Conservation (phyloP, 768 basidiomycete genomes). For the Gymnopilus junonius region DNA sequence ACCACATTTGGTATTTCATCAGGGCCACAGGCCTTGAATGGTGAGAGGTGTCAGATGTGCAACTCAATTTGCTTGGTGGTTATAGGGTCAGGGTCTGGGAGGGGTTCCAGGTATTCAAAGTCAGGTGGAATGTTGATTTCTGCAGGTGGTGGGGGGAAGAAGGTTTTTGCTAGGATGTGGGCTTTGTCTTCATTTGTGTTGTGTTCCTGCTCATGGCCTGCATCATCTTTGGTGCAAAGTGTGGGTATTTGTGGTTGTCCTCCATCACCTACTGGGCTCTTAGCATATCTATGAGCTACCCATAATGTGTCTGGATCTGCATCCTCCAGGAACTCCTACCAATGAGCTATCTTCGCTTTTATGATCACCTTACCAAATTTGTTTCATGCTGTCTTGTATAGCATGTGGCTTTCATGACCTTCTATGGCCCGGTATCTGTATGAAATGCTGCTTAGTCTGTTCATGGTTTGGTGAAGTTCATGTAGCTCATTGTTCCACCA, state of each 20-base stretch:
- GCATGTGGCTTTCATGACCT: conserved; percentile 28
- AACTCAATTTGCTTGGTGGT: conserved; percentile 28
- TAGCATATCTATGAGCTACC: conserved; percentile 24
- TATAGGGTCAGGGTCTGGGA: conserved; percentile 19
- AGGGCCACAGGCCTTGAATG: conserved; percentile 38
- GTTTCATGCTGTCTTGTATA: conserved; percentile 6
- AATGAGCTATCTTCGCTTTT: conserved; percentile 27
- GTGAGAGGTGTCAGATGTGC: conserved; percentile 30
- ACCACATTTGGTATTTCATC: conserved; percentile 34
- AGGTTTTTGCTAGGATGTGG: background rate
- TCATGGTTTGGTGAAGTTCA: conserved; percentile 10
- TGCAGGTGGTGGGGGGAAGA: conserved; percentile 20
- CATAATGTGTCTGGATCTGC: conserved; percentile 9
- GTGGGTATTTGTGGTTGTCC: conserved; percentile 25
- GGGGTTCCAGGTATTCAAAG: conserved; percentile 29
- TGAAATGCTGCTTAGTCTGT: conserved; percentile 16
- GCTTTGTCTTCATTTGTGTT: conserved; percentile 15
- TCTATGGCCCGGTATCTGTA: conserved; percentile 3
- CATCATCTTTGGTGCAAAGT: conserved; percentile 13
- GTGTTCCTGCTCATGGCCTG: conserved; percentile 11
- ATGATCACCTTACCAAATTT: conserved; percentile 21
- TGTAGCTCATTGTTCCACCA: conserved; percentile 32
- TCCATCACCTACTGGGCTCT: conserved; percentile 20
- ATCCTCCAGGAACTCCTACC: conserved; percentile 29
- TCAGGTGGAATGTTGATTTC: conserved; percentile 1